A percentile compares a stretch with the other conserved stretches of the same genome.
Conservation (phyloP, 805 yeast genomes). For the Zygosaccharomyces bailii region DNA sequence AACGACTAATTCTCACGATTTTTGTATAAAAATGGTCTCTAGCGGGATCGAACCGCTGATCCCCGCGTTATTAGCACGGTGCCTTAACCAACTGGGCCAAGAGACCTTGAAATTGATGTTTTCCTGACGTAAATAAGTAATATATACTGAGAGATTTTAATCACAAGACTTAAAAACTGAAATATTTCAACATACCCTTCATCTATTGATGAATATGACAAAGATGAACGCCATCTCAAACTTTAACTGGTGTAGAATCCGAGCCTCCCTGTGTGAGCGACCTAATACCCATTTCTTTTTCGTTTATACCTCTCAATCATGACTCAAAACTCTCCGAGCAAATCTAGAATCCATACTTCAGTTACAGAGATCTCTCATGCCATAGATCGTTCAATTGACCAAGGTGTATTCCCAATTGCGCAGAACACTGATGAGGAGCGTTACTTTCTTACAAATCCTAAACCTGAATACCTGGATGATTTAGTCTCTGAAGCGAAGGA, state of each 20-base stretch:
- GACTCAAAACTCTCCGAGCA: conserved; percentile 3
- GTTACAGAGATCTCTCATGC: conserved; percentile 69
- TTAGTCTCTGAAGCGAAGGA: conserved; percentile 53
- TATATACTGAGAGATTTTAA: too few species aligned
- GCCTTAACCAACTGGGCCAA: conserved; percentile 36
- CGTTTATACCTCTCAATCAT: background rate
- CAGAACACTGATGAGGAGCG: conserved; percentile 62
- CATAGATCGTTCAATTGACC: conserved; percentile 72
- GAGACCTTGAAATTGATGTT: conserved; percentile 22
- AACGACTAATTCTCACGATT: background rate
- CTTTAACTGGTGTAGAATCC: too few species aligned
- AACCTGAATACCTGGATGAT: conserved; percentile 70
- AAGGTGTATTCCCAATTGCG: conserved; percentile 65
- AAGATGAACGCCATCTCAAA: too few species aligned
- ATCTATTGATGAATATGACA: too few species aligned
- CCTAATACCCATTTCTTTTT: background rate
- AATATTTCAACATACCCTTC: background rate
- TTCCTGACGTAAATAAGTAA: too few species aligned
- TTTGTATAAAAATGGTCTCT: conserved; percentile 27
- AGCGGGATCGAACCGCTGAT: conserved; percentile 35
- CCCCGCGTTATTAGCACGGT: conserved; percentile 35
- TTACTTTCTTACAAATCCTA: conserved; percentile 67
- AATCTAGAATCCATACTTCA: conserved; percentile 51
- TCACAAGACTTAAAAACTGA: background rate
- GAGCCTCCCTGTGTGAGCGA: background rate